Base-by-base conservation (phyloP, 2,329 filamentous ascomycete species). In the Cercospora beticola region DNA sequence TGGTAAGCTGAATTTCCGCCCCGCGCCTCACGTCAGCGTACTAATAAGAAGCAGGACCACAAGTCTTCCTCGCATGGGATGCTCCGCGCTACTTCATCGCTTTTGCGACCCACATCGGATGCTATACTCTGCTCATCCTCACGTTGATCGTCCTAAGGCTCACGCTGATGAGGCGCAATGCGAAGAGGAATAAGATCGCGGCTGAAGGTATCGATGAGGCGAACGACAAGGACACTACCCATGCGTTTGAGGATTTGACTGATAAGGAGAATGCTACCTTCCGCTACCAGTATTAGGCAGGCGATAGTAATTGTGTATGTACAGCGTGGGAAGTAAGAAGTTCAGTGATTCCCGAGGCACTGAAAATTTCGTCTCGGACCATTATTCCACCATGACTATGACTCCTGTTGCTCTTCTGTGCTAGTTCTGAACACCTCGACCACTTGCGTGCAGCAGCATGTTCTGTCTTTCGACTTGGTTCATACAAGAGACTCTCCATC, bases 61-160 rank as follows among this genome's bases (percentile, higher is more conserved):
- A 90, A 75, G 87, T 90, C 0, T 91, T 90, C 79, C 82, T 88
- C 7, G 79, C 81, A 18, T 81, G 82, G 75, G 87, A 92, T 74
- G 82, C 82, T 0, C 89, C 90, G 0, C 83, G 86, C 8, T 92
- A 92, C 78, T 87, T 89, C 74, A 90, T 88, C 69, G 90, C 90
- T 1, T 91, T 91, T 68, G 83, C 87, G 5, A 89, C 88, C 0
- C 89, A 92, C 73, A 81, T 92, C 8, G 90, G 87, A 14, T 92
- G 90, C 79, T 92, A 92, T 77, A 80, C 83, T 87, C 5, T 81
- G 14, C 75, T 82, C n/a, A 79, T 83, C 1, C 33, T 75, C 5
- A 70, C 69, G 83, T 81, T 75, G 84, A 63, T 83, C 3, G 78
- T 78, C 18, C 74, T 83, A 33, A 68, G 82, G 6, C 79, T 77